Evolutionary conservation across 768 basidiomycete genomes (phyloP), one percentile per base, ranked within the genome.

Genomic region (Hypsizygus marmoreus): DNA sequence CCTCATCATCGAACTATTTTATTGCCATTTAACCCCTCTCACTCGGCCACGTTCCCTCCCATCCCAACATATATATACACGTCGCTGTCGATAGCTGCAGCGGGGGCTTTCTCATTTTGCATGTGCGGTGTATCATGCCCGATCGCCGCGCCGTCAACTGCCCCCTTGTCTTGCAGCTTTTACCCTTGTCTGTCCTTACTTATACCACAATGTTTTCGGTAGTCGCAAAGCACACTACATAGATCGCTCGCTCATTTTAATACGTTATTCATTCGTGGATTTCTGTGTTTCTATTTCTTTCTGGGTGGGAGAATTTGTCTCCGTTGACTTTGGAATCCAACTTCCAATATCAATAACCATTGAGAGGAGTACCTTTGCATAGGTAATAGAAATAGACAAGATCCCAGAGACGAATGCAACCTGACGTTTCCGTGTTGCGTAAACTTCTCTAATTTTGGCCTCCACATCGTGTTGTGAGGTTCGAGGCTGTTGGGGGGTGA

Each of bases 1-100:
- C n/a, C 53, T 56, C 48, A 35, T 43, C 45, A 54, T 49, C 50
- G 59, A 57, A 61, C 59, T 62, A 65, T 61, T 56, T 61, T 60
- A 60, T 54, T 39, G 46, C 57, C 62, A 53, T 56, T 59, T 60
- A 59, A 56, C 50, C 52, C 56, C 48, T n/a, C n/a, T n/a, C n/a
- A n/a, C n/a, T 44, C 45, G 50, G 23, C 45, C 53, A 58, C 52
- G 36, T 20, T 53, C 51, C 41, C 52, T 56, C 45, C 29, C 26
- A 38, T 44, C 41, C 48, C 46, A 50, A 40, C 51, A 54, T 53
- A 43, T 45, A 54, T 31, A 49, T 44, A 50, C 49, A 54, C 36
- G 32, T 43, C 28, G 23, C 46, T 43, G 34, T 50, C 50, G 14
- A 19, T 45, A 33, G 39, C 36, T 47, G 41, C n/a, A n/a, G n/a